Evolutionary conservation across 306 rosid genomes (phyloP), one percentile per base, ranked within the genome.

Genomic region (Vigna angularis): DNA sequence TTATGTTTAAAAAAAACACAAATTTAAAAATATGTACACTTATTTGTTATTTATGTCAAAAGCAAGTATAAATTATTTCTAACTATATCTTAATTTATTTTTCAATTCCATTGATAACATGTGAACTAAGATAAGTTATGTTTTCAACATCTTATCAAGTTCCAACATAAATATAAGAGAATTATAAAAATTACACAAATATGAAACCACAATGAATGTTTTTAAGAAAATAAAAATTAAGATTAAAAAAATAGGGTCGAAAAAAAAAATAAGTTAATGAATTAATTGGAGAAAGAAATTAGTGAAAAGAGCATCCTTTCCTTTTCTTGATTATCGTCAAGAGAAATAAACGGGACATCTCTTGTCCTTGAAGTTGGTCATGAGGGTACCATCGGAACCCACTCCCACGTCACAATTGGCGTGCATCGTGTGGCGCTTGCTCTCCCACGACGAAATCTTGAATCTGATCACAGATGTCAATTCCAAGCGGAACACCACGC

Each of bases 341-440:
- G 84, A 74, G 89, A 91, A 95, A 79, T 92, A 91, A 36, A 89
- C 91, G 0, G 90, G 88, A 74, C 98, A 95, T 76, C 87, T 91
- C 83, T 74, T 79, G 15, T 87, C 83, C 61, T 64, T 88, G 5
- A 81, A 88, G 72, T 2, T 5, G 9, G 79, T 44, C 82, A 92
- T 84, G 62, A 92, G 84, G 38, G 45, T 42, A 1, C 97, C 98
- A 63, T 90, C 90, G 9, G 85, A 81, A 53, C 93, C 97, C 70
- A 94, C 96, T 2, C 82, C 83, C 17, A 79, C 90, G 9, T 81
- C 87, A 77, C 98, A 95, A 74, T 78, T 88, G 49, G 95, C 90
- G 32, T 92, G 91, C 91, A 89, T 81, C 69, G 61, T 87, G 65
- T 95, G 98, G 75, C 67, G 89, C 84, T 73, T 85, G 69, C 90